Conservation (phyloP, 1,139 yeast species). For the Debaryomyces sp. region DNA sequence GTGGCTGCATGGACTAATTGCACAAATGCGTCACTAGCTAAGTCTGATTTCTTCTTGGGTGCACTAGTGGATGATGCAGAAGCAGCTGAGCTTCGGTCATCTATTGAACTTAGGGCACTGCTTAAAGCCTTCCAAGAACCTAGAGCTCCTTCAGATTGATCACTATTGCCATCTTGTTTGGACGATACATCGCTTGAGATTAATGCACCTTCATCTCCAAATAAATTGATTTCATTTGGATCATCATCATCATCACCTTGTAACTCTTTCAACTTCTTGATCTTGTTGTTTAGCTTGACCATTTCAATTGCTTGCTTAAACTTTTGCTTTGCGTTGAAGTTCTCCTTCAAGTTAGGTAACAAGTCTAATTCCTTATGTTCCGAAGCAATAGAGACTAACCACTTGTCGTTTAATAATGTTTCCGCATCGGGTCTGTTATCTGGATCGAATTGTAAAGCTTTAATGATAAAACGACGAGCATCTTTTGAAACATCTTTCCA, state of each 20-base stretch:
- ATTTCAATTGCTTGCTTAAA: constrained; percentile 85
- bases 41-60: constrained; percentile 19
- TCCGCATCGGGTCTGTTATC: constrained; percentile 65
- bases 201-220: constrained; percentile 31
- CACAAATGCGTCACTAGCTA: constrained; percentile 56
- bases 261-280: constrained; percentile 61
- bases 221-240: constrained; percentile 49
- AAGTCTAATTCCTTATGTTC: constrained; percentile 59
- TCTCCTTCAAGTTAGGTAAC: constrained; percentile 65
- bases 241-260: constrained; percentile 60
- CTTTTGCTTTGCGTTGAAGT: constrained; percentile 83
- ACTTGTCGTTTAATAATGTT: constrained; percentile 64
- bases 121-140: constrained; percentile 29
- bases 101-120: constrained; percentile 20
- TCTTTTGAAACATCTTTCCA: constrained; percentile 79
- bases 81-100: constrained; percentile 19
- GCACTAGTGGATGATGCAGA: constrained; percentile 20
- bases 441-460: constrained; percentile 69
- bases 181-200: neutral
- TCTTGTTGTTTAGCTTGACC: constrained; percentile 73
- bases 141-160: constrained; percentile 15
- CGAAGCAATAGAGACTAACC: constrained; percentile 60
- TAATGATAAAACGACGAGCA: constrained; percentile 72
- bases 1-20: constrained; percentile 76
- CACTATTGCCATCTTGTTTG: constrained; percentile 11